Conservation (phyloP, 305 asterid genomes). For the Solanum chacoense region DNA sequence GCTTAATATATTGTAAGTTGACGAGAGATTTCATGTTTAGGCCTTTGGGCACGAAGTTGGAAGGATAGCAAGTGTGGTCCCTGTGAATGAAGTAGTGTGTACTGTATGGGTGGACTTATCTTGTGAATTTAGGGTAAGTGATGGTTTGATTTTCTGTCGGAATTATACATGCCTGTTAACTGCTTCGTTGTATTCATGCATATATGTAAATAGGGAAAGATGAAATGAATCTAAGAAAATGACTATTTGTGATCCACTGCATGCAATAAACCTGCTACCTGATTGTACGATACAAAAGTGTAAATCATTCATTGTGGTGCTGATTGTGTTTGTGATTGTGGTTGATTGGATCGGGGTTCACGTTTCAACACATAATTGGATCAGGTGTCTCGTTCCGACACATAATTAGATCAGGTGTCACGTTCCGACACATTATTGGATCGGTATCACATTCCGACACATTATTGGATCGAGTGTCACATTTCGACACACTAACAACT, state of each 20-base stretch:
- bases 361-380: too few relatives aligned
- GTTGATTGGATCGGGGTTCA: too few relatives aligned
- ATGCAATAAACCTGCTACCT: not conserved
- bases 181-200: not conserved
- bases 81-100: not conserved
- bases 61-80: not conserved
- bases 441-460: not conserved
- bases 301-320: not conserved
- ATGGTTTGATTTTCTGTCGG: not conserved
- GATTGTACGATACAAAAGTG: not conserved
- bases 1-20: not conserved
- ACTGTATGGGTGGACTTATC: not conserved
- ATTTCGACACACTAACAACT: not conserved
- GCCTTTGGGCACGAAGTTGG: not conserved
- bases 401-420: too few relatives aligned
- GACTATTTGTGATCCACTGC: not conserved
- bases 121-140: not conserved
- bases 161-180: not conserved
- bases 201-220: not conserved
- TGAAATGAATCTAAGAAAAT: too few relatives aligned
- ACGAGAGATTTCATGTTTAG: not conserved
- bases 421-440: too few relatives aligned
- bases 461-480: not conserved
- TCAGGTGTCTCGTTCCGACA: too few relatives aligned
- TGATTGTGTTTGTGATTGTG: not conserved